These are phyloP conservation scores for Andrographis paniculata DNA, from an alignment of 305 asterid genomes.

Conservation along the genomic window DNA sequence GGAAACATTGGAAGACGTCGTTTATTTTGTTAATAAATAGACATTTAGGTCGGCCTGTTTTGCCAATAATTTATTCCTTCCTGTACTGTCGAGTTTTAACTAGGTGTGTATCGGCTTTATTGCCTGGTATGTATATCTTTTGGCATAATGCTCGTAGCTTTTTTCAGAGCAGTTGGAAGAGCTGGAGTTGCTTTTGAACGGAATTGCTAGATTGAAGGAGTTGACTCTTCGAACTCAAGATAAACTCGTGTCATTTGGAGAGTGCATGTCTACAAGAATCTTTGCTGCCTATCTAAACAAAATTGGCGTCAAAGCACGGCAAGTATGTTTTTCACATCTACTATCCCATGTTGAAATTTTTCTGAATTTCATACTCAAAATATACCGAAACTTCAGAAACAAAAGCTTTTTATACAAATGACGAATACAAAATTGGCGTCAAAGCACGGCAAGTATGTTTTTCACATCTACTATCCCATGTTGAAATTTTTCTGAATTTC, in stretches of 20 bases:
- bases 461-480: background rate
- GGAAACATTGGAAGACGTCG: background rate
- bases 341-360: background rate
- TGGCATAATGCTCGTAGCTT: constrained; percentile 11
- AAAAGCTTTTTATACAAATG: background rate
- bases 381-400: background rate
- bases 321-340: constrained; percentile 24
- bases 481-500: background rate
- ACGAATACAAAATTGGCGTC: constrained; percentile 20
- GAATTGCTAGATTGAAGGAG: constrained; percentile 67
- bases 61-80: constrained; percentile 6
- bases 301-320: constrained; percentile 41
- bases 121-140: background rate
- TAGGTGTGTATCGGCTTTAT: too few species aligned
- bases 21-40: background rate
- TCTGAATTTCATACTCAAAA: background rate
- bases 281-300: constrained; percentile 47
- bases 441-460: constrained; percentile 45
- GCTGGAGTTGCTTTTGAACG: constrained; percentile 61
- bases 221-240: constrained; percentile 54
- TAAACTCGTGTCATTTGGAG: constrained; percentile 64
- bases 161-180: constrained; percentile 46
- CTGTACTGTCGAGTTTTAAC: too few species aligned
- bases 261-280: constrained; percentile 61
- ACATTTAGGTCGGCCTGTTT: background rate